Evolutionary conservation across 208 protist species (phyloP).

Genomic region (Acanthamoeba comandoni): DNA sequence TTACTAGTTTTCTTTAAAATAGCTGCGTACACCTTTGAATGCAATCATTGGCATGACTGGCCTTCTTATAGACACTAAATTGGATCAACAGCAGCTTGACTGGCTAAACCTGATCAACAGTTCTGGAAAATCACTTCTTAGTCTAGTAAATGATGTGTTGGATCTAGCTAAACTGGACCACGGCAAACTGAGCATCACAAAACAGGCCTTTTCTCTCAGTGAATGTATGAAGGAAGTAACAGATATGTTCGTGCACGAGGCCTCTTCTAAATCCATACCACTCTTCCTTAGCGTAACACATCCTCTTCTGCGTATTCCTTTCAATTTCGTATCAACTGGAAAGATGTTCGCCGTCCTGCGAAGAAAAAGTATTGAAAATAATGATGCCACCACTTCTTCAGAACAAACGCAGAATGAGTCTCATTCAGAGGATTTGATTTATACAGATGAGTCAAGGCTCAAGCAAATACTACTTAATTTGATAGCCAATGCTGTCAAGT

Average conservation of each 20-base stretch:
- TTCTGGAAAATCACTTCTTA: not conserved
- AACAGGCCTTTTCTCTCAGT: not conserved
- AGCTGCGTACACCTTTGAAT: slow-evolving; percentile 7
- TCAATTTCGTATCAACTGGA: too few species aligned
- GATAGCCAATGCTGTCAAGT: not conserved
- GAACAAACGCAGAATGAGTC: too few species aligned
- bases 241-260: not conserved
- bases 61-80: not conserved
- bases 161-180: not conserved
- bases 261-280: too few species aligned
- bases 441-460: too few species aligned
- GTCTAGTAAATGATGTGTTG: not conserved
- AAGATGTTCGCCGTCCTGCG: too few species aligned
- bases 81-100: not conserved
- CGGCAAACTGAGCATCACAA: not conserved
- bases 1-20: not conserved
- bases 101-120: not conserved
- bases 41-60: slow-evolving; percentile 24
- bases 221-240: not conserved
- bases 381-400: too few species aligned
- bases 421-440: too few species aligned
- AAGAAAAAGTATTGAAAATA: too few species aligned
- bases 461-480: not conserved
- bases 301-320: too few species aligned
- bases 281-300: too few species aligned